Evolutionary conservation across 345 rosid genomes (phyloP), one percentile per base, ranked within the genome.

Genomic region (Pistacia integerrima): DNA sequence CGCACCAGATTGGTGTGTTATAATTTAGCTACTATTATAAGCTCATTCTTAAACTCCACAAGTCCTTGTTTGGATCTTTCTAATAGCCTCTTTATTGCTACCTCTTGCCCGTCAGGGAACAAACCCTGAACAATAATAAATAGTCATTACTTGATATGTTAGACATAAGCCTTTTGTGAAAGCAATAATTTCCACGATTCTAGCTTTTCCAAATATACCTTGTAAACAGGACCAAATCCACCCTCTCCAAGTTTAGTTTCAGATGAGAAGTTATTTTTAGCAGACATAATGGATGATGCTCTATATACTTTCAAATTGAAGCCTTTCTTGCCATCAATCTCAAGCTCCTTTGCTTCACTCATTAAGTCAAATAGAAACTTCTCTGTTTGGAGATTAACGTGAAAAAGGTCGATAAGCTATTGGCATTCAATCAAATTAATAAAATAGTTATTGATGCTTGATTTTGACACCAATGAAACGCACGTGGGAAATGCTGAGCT

Each of bases 21-120:
- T 4, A 80, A 22, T 38, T 70, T 80, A 22, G 79, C 76, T 51
- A 80, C 65, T 28, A 75, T 56, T 30, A 74, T 57, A 22, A 70
- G 78, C 71, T 79, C 78, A 69, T 79, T 79, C 60, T 79, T 79
- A n/a, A 64, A 79, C 66, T 75, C 82, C 22, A 44, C 62, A 4
- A 79, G 76, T 11, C 79, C 82, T 62, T 79, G 78, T 55, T 78
- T 58, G 12, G 82, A 74, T 3, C 61, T 69, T 12, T 30, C 69
- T 25, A 78, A 75, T 12, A 75, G 61, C 33, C 79, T 41, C 46
- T 41, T 41, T 41, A 41, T 41, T 5, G 46, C 46, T 41, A 41
- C 46, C 8, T 41, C 46, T 41, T 41, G 46, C 8, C 46, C 46
- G 46, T 41, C 46, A 5, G 46, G 46, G 10, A 41, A 41, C 46